Percentiles rank a stretch among this genome's conserved stretches.
Evolutionary conservation across 352 stramenopile species (phyloP).

Genomic region (Phytophthora sojae): DNA sequence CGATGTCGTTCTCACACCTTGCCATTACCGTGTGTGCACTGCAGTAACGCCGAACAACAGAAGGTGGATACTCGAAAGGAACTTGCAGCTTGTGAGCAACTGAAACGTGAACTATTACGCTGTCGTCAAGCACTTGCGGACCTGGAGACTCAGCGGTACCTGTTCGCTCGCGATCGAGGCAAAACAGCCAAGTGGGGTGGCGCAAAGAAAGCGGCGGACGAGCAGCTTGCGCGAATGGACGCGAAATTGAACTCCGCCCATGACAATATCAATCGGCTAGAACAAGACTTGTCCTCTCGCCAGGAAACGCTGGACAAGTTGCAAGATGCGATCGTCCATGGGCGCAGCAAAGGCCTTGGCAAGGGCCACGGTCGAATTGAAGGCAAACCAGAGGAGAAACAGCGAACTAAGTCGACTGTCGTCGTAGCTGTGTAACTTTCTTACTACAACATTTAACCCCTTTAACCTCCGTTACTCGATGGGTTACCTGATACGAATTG

Average conservation of each 20-base stretch:
- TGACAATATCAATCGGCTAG: constrained; percentile 7
- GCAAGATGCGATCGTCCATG: constrained; percentile 35
- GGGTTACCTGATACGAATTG: constrained; percentile 31
- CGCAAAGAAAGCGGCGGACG: constrained; percentile 56
- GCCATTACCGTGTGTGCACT: constrained; percentile 67
- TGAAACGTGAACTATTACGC: constrained; percentile 47
- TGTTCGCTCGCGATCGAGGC: constrained; percentile 53
- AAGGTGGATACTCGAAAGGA: constrained; percentile 33
- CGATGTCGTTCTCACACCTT: constrained; percentile 66
- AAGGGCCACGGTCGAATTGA: constrained; percentile 42
- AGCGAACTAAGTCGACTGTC: constrained; percentile 15
- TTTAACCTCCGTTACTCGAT: constrained; percentile 14
- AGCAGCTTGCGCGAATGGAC: constrained; percentile 47
- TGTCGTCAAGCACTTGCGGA: constrained; percentile 51
- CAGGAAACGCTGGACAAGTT: constrained; percentile 30
- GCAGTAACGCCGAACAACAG: constrained; percentile 43
- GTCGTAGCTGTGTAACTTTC: constrained; percentile 25
- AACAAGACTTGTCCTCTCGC: constrained; percentile 22
- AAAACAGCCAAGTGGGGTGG: constrained; percentile 69
- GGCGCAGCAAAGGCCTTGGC: constrained; percentile 54
- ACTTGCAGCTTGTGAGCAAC: constrained; percentile 19
- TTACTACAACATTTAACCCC: constrained; percentile 9
- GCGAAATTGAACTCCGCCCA: constrained; percentile 20
- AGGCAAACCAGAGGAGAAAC: constrained; percentile 17
- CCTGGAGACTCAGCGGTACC: constrained; percentile 50